Percentiles rank a stretch among this genome's conserved stretches.
These are phyloP conservation scores for Fomitopsis pinicola DNA, from an alignment of 1,284 basidiomycete species.

Conservation along the genomic window DNA sequence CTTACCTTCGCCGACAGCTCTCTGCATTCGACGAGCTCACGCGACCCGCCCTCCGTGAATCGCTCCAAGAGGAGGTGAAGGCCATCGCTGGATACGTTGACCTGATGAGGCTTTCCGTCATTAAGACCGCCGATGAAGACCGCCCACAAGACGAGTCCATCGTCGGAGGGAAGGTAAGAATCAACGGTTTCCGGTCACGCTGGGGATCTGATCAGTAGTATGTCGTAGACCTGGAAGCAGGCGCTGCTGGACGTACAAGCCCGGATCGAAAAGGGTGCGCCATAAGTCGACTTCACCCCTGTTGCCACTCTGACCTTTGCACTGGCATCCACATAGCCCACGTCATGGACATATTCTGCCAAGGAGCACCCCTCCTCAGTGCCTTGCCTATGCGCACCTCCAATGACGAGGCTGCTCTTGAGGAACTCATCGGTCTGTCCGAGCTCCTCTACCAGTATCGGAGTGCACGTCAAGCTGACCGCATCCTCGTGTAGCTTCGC, in stretches of 20 bases:
- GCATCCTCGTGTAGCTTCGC: neutral
- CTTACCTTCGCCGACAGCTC: neutral
- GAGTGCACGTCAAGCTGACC: neutral
- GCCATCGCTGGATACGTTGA: conserved; percentile 14
- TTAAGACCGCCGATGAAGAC: neutral
- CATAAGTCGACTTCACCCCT: too few species aligned
- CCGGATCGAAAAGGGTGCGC: neutral
- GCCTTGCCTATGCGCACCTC: neutral
- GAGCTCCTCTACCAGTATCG: neutral
- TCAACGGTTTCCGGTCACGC: neutral
- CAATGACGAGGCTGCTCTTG: neutral
- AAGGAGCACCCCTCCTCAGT: neutral
- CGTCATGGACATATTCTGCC: neutral
- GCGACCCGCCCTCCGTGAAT: conserved; percentile 7
- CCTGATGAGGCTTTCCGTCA: conserved; percentile 12
- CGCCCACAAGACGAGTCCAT: neutral
- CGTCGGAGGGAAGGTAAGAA: neutral
- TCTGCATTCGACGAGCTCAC: conserved; percentile 10
- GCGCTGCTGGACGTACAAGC: conserved; percentile 3
- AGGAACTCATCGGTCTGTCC: neutral
- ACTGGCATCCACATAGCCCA: neutral
- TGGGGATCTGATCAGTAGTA: neutral
- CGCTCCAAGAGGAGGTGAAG: conserved; percentile 8
- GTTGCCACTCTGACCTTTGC: too few species aligned
- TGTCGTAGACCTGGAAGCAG: neutral